Percentiles rank a stretch among this genome's conserved stretches.
These are phyloP conservation scores for Fusarium hainanense DNA, from an alignment of 2,329 filamentous ascomycete species.

Conservation along the genomic window DNA sequence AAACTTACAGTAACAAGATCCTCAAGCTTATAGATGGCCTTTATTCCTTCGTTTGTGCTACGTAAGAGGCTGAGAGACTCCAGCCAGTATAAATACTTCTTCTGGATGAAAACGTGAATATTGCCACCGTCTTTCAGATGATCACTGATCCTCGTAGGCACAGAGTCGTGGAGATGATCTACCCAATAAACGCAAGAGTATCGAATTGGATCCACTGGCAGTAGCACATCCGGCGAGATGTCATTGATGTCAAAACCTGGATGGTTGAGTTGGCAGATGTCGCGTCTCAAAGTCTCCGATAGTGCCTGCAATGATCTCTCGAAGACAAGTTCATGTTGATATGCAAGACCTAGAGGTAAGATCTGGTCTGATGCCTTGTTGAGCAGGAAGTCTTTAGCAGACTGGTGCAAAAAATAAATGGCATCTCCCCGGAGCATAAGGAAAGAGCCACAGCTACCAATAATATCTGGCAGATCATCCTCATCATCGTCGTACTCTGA, in stretches of 20 bases:
- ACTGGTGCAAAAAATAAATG: neutral
- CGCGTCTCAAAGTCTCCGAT: neutral
- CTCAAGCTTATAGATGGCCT: fast-evolving
- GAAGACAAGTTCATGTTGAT: neutral
- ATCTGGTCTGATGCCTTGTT: neutral
- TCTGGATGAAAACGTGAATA: neutral
- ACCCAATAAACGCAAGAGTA: neutral
- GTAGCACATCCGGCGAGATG: fast-evolving
- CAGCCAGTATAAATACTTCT: neutral
- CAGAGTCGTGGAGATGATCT: neutral
- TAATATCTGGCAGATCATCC: fast-evolving
- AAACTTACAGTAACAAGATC: neutral
- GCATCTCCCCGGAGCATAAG: fast-evolving
- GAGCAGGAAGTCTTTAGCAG: fast-evolving
- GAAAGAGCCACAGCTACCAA: fast-evolving
- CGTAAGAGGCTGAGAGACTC: fast-evolving
- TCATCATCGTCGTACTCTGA: fast-evolving
- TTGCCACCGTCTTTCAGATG: fast-evolving
- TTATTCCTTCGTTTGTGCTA: fast-evolving
- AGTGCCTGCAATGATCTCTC: fast-evolving
- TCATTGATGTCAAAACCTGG: fast-evolving
- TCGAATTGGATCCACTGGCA: fast-evolving
- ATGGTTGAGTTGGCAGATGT: fast-evolving
- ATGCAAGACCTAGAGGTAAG: neutral
- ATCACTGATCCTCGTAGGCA: fast-evolving